These are phyloP conservation scores for Byssoonygena ceratinophila DNA, from an alignment of 2,329 filamentous ascomycete genomes.

Conservation along the genomic window DNA sequence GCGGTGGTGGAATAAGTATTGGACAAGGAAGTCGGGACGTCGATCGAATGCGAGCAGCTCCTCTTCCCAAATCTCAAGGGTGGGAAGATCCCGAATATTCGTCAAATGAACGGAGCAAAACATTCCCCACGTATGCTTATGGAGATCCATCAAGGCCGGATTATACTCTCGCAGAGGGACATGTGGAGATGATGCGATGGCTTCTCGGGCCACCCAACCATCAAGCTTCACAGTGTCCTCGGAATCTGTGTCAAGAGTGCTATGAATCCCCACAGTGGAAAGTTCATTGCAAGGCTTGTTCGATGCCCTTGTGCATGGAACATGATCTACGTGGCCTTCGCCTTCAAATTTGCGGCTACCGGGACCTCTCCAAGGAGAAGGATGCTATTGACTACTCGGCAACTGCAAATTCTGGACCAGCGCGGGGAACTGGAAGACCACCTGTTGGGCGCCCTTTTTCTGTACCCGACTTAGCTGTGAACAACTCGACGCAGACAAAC, in stretches of 20 bases:
- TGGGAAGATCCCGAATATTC: constrained; percentile 48
- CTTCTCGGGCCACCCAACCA: constrained; percentile 40
- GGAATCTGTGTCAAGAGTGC: constrained; percentile 49
- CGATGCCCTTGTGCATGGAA: constrained; percentile 48
- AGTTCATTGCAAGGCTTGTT: constrained; percentile 48
- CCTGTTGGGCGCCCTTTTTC: not conserved
- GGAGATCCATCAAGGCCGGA: constrained; percentile 32
- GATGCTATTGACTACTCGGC: constrained; percentile 28
- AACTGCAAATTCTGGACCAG: constrained; percentile 5
- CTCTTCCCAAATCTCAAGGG: constrained; percentile 44
- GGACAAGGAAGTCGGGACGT: constrained; percentile 44
- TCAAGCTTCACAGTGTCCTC: constrained; percentile 41
- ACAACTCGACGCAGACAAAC: not conserved
- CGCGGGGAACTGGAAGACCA: not conserved
- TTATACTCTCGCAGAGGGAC: constrained; percentile 31
- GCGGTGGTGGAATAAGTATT: constrained; percentile 49
- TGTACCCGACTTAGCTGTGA: not conserved
- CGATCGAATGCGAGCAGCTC: constrained; percentile 47
- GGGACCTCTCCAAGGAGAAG: constrained; percentile 45
- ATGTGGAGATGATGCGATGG: constrained; percentile 38
- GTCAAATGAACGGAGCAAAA: constrained; percentile 33
- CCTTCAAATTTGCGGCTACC: constrained; percentile 47
- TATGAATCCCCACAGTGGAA: constrained; percentile 50
- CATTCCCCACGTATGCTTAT: constrained; percentile 32
- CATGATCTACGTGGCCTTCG: constrained; percentile 49